Evolutionary conservation across 2,329 filamentous ascomycete genomes (phyloP).

Genomic region (Colletotrichum caudatum): DNA sequence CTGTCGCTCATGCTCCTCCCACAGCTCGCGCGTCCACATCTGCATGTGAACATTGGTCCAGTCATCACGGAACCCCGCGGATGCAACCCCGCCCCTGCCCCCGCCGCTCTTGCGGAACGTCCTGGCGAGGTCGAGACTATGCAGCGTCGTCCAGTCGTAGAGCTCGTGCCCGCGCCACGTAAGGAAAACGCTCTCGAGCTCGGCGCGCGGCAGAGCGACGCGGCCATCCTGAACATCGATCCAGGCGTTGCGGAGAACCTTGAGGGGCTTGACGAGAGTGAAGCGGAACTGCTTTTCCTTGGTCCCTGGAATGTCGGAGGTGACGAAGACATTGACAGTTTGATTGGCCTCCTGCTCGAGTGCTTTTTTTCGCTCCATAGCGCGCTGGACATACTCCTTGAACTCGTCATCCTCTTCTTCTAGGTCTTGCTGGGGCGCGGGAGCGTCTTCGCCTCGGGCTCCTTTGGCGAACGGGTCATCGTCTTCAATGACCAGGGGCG

Average conservation of each 20-base stretch:
- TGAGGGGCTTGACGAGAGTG: slow-evolving; percentile 75
- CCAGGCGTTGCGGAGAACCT: slow-evolving; percentile 77
- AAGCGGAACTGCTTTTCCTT: slow-evolving; percentile 70
- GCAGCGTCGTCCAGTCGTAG: slow-evolving; percentile 81
- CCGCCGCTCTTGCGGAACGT: slow-evolving; percentile 57
- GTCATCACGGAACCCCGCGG: slow-evolving; percentile 61
- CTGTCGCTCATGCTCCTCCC: slow-evolving; percentile 60
- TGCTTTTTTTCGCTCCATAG: slow-evolving; percentile 50
- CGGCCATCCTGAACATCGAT: slow-evolving; percentile 67
- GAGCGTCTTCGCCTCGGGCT: slow-evolving; percentile 32
- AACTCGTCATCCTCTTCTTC: slow-evolving; percentile 57
- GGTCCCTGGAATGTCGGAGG: slow-evolving; percentile 72
- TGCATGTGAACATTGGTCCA: slow-evolving; percentile 77
- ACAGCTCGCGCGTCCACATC: slow-evolving; percentile 78
- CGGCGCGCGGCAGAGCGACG: slow-evolving; percentile 52
- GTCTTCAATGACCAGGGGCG: slow-evolving; percentile 45
- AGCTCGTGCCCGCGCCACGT: slow-evolving; percentile 82
- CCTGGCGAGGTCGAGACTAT: slow-evolving; percentile 70
- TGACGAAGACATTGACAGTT: slow-evolving; percentile 60
- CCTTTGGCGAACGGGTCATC: slow-evolving; percentile 43
- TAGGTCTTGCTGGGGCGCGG: slow-evolving; percentile 41
- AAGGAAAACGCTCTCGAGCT: slow-evolving; percentile 73
- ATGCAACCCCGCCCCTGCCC: slow-evolving; percentile 45
- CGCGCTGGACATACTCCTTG: slow-evolving; percentile 59
- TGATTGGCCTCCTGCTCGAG: slow-evolving; percentile 34